Evolutionary conservation across 148 eudicot genomes (phyloP), one percentile per base, ranked within the genome.

Genomic region (Camellia granthamiana): DNA sequence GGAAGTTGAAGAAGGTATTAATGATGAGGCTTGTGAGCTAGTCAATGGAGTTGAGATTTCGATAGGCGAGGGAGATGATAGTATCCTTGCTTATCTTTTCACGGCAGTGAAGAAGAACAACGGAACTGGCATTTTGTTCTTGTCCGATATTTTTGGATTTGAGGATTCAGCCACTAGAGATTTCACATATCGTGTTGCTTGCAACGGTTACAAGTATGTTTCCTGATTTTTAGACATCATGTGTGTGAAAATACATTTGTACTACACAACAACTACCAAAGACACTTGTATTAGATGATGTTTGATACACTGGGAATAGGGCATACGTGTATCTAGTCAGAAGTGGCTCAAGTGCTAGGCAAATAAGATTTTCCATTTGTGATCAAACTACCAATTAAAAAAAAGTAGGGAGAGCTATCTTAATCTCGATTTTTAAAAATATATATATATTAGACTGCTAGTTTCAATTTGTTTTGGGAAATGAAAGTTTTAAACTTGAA

Each of bases 201-300:
- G 99, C 90, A 93, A 90, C 82, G 99, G 99, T 72, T 95, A 90
- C 95, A 95, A 95, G 99, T 95, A 92, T 15, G 90, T 74, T 59
- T 60, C 64, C 71, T 60, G 5, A 51, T 69, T 56, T 49, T 74
- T 51, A 72, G 60, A 72, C 9, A 6, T 12, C 43, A 11, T n/a
- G 19, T 60, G 58, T 60, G 62, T 23, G 30, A n/a, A 15, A 69
- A 3, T 10, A 15, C 18, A 5, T 55, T 30, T 76, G 41, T 19
- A 38, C 9, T 46, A 9, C 23, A 46, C 46, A 54, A 54, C 2
- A 11, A 54, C 58, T 54, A 54, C 58, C 58, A 54, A 54, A 54
- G 58, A 54, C 10, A 7, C 58, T 54, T 11, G 58, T 54, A 54
- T 54, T 23, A 23, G 30, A 23, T 23, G 30, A 23, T 23, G 30